Evolutionary conservation across 2,329 filamentous ascomycete species (phyloP), one percentile per base, ranked within the genome.

Genomic region (Pseudopyrenochaeta lycopersici): DNA sequence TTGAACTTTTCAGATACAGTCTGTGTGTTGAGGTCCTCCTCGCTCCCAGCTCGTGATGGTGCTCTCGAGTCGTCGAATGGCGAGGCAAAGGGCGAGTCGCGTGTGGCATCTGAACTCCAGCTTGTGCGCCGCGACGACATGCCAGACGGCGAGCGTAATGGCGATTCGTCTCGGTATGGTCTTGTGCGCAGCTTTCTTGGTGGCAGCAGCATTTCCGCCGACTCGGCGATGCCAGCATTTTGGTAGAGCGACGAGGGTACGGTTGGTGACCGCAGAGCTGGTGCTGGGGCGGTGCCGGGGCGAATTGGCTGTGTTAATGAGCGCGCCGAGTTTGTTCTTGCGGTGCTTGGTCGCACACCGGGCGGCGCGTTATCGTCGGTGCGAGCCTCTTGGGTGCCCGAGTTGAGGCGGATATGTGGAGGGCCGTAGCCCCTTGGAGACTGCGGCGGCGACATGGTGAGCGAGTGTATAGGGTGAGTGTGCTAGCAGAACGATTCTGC

Each of bases 1-100:
- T 89, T 90, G 73, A 88, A 90, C 73, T 90, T 90, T 67, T 90
- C 86, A 14, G 86, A 86, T 2, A 90, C 88, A 1, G 88, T 90
- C 76, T 90, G 88, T 0, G 88, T 90, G 66, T 89, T 90, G 47
- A 90, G 46, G 17, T 88, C 84, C 21, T 89, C 86, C 40, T 89
- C 85, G 64, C 85, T 89, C n/a, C 81, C 85, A 17, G 83, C 79
- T 56, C 84, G 77, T 44, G 86, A 88, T 2, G 83, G 82, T 11
- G 82, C 80, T 60, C 82, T 77, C 4, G 84, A 86, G 57, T 88
- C 85, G 54, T 85, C 83, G 60, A 87, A 88, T 0, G 85, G 85
- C 46, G 80, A 81, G 17, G 68, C 75, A 61, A 80, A 86, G 56
- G 74, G 82, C 57, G 82, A 84, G 64, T 85, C 82, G 58, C 81